Conservation (phyloP, 257 asterid genomes). For the Echites panduratus region DNA sequence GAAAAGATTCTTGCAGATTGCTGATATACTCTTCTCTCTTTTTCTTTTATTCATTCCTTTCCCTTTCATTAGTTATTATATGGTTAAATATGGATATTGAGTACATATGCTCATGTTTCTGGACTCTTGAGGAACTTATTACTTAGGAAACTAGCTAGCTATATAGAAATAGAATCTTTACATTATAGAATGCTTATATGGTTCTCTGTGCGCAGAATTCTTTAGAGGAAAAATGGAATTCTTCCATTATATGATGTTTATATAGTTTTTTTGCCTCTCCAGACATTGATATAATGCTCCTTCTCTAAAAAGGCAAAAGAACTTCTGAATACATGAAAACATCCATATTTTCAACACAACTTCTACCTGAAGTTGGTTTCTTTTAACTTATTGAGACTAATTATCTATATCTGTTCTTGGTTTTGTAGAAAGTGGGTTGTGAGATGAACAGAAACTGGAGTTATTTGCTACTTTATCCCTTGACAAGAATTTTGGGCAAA, state of each 20-base stretch:
- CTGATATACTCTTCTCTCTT: background rate
- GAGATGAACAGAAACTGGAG: background rate
- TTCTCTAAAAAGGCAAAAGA: background rate
- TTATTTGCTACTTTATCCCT: too few relatives aligned
- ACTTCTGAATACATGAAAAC: background rate
- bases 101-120: background rate
- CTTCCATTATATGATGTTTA: background rate
- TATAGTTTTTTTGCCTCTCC: background rate
- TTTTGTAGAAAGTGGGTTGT: background rate
- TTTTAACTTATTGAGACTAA: background rate
- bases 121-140: background rate
- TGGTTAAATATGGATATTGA: background rate
- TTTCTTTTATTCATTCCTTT: background rate
- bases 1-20: background rate
- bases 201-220: background rate
- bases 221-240: background rate
- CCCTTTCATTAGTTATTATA: background rate
- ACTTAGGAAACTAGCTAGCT: too few relatives aligned
- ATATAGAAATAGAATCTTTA: background rate
- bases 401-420: background rate
- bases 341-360: background rate
- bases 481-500: background rate
- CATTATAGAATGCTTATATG: background rate
- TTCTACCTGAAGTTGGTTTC: background rate
- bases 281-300: background rate